Percentiles rank a stretch among this genome's conserved stretches.
Conservation (phyloP, 2,329 filamentous ascomycete species). For the Huntiella bhutanensis region DNA sequence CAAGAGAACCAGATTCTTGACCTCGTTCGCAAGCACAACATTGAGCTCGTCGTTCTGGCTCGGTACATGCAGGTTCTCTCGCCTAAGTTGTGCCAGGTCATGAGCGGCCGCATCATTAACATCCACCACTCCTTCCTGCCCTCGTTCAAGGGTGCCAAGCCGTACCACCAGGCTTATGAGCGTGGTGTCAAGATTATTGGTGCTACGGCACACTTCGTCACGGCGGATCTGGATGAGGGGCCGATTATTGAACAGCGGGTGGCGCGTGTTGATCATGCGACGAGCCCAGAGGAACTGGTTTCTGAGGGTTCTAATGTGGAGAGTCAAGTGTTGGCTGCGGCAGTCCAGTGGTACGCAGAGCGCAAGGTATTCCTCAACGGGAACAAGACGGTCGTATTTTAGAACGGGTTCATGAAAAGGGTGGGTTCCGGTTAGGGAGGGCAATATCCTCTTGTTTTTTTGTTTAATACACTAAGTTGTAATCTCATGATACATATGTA, state of each 20-base stretch:
- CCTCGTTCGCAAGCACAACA: conserved; percentile 45
- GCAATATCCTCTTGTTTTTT: too few species aligned
- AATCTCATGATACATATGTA: too few species aligned
- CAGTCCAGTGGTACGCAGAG: conserved; percentile 72
- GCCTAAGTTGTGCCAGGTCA: conserved; percentile 48
- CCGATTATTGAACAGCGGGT: conserved; percentile 79
- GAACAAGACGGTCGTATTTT: conserved; percentile 61
- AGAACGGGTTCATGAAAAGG: not conserved
- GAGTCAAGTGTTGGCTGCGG: conserved; percentile 62
- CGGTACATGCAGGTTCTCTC: conserved; percentile 55
- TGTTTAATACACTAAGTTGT: too few species aligned
- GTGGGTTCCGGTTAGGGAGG: too few species aligned
- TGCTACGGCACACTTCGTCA: conserved; percentile 72
- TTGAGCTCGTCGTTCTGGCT: conserved; percentile 65
- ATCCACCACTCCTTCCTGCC: conserved; percentile 80
- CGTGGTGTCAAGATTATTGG: conserved; percentile 78
- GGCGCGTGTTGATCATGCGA: conserved; percentile 54
- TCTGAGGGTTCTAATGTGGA: conserved; percentile 71
- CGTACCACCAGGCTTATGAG: conserved; percentile 75
- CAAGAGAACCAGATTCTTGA: conserved; percentile 57
- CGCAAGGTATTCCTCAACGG: conserved; percentile 60
- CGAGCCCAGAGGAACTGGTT: conserved; percentile 57
- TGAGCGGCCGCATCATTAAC: conserved; percentile 70
- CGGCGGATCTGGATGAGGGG: conserved; percentile 66
- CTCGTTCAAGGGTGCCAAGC: conserved; percentile 73